Base-by-base conservation (phyloP, 1,139 yeast genomes). In the Debaryomyces sp. region DNA sequence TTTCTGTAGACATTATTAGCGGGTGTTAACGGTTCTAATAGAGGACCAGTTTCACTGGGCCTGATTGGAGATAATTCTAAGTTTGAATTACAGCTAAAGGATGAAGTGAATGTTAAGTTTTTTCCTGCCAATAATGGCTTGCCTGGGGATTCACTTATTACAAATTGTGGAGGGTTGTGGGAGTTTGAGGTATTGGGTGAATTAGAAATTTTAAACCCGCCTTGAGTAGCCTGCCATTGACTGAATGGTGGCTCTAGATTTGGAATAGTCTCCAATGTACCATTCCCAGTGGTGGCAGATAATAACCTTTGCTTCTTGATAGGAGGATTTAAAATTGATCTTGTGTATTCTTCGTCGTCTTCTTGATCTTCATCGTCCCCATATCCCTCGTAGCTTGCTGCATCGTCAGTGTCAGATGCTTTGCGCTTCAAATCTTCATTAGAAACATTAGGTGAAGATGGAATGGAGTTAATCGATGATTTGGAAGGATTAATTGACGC, bases 1-100 rank as follows among this genome's bases (percentile, higher is more conserved):
- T 26, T 44, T 35, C 24, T 48, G 46, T 57, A 54, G 23, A 48
- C 41, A 44, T 56, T 59, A 54, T 68, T 66, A 9, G 75, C 77
- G 5, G 85, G 83, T 17, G 82, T 77, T 34, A 78, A 61, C 18
- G 87, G 86, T 59, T 81, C 86, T 44, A 84, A 67, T 44, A 84
- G 67, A 4, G 89, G 88, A 1, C 89, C 89, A 2, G 88, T 75
- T 62, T 81, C 83, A 57, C 73, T 70, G 7, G 79, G 73, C 50
- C 81, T 73, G 34, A 82, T 61, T 12, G 89, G 89, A 18, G 86
- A 81, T 23, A 84, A 64, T 58, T 84, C 89, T 55, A 84, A 76
- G 59, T 81, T 84, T 22, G 87, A 81, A 55, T 75, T 80, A 57
- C 87, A 82, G 60, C 86, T 82, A 62, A 84, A 84, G n/a, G 87